Evolutionary conservation across 75 land plant species (phyloP).

Genomic region (Selaginella moellendorffii): DNA sequence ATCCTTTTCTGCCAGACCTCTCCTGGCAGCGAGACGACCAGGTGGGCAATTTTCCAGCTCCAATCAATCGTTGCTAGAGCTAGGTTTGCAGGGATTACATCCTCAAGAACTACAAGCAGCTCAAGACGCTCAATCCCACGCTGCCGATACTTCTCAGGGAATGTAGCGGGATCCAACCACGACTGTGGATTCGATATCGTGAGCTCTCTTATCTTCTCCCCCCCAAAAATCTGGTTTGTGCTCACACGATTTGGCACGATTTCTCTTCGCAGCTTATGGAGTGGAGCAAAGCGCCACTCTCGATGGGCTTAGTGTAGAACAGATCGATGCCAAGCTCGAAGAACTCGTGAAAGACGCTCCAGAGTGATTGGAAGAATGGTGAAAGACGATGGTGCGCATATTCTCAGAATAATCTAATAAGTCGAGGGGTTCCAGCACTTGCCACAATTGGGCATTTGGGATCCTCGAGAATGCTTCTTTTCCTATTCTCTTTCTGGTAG

Average conservation of each 20-base stretch:
- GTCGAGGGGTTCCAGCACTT: too few species aligned
- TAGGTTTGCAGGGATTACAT: conserved; percentile 44
- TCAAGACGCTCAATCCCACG: conserved; percentile 73
- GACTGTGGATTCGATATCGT: conserved; percentile 92
- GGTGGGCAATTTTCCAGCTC: conserved; percentile 23
- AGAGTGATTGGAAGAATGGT: too few species aligned
- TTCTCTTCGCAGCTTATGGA: conserved; percentile 42
- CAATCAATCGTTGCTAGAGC: neutral
- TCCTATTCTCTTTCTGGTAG: too few species aligned
- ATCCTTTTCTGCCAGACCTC: conserved; percentile 74
- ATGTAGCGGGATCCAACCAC: conserved; percentile 73
- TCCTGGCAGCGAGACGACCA: conserved; percentile 38
- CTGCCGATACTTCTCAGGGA: conserved; percentile 81
- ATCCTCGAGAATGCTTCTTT: too few species aligned
- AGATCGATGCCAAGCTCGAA: conserved; percentile 53
- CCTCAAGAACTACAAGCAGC: conserved; percentile 53
- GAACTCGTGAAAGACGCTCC: conserved; percentile 32
- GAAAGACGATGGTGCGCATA: too few species aligned
- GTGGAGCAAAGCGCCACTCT: conserved; percentile 52
- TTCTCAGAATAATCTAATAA: too few species aligned
- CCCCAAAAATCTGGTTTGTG: too few species aligned
- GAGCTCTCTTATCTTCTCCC: too few species aligned
- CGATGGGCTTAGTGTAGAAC: conserved; percentile 57
- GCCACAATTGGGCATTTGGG: too few species aligned
- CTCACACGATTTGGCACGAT: too few species aligned